phyloP scores from a whole-genome alignment of 345 rosid genomes.

The Carallia brachiata region DNA sequence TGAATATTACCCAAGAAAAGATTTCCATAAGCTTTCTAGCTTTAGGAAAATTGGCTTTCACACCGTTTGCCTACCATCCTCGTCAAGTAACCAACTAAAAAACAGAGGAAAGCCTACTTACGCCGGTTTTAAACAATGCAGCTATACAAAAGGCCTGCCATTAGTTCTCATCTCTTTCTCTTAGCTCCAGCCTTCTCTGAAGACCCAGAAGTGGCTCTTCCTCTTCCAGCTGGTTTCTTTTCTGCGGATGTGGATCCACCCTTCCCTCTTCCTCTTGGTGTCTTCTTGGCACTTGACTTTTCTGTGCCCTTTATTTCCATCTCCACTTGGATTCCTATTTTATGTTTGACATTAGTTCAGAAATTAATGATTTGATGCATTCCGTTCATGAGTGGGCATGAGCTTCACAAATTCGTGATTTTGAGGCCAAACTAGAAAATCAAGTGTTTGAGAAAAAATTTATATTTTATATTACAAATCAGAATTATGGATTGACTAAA shows the following conservation, averaged over 20 bases:
- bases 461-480: neutral
- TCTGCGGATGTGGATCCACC: conserved; percentile 17
- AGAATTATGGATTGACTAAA: neutral
- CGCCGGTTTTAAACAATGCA: neutral
- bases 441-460: neutral
- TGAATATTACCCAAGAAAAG: too few relatives aligned
- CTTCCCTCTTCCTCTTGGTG: conserved; percentile 25
- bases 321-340: conserved; percentile 68
- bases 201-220: conserved; percentile 49
- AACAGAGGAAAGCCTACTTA: neutral
- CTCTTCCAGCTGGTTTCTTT: conserved; percentile 45
- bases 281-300: conserved; percentile 49
- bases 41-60: neutral
- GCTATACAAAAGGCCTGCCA: neutral
- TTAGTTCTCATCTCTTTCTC: conserved; percentile 57
- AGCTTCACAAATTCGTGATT: neutral
- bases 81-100: neutral
- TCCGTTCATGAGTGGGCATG: neutral
- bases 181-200: conserved; percentile 42
- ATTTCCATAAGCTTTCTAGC: too few relatives aligned
- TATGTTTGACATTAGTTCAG: neutral
- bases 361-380: neutral
- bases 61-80: neutral
- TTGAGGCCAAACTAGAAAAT: neutral
- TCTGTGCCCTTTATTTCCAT: conserved; percentile 61